Evolutionary conservation across 1,284 basidiomycete genomes (phyloP).

Genomic region (Vanrija sp.): DNA sequence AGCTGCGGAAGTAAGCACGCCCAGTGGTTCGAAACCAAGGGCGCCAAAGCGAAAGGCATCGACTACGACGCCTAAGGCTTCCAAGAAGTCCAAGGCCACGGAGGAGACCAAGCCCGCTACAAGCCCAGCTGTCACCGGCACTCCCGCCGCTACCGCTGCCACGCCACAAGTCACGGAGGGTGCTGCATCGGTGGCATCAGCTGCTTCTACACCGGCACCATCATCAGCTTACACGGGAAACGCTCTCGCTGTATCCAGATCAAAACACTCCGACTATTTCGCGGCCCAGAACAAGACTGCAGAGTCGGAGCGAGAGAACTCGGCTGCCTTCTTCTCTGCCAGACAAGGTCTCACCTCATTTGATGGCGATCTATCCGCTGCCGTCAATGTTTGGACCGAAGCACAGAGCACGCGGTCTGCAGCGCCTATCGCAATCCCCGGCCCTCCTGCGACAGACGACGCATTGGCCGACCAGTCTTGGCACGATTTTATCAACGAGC

Average conservation of each 20-base stretch:
- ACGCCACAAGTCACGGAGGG: not conserved
- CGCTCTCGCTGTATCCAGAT: slow-evolving; percentile 8
- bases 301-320: slow-evolving; percentile 9
- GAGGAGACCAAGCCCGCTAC: slow-evolving; percentile 4
- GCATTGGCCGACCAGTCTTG: slow-evolving; percentile 21
- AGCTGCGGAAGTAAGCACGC: not conserved
- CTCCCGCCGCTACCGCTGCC: not conserved
- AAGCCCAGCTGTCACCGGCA: slow-evolving; percentile 1
- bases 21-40: not conserved
- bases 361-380: slow-evolving; percentile 12
- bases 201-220: not conserved
- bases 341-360: slow-evolving; percentile 4
- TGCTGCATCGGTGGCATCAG: not conserved
- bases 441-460: slow-evolving; percentile 10
- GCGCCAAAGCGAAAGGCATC: slow-evolving; percentile 16
- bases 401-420: not conserved
- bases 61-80: slow-evolving; percentile 9
- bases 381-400: slow-evolving; percentile 13
- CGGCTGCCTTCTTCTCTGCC: slow-evolving; percentile 10
- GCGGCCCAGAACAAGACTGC: slow-evolving; percentile 16
- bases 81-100: slow-evolving; percentile 11
- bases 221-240: slow-evolving; percentile 11
- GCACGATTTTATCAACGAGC: slow-evolving; percentile 24
- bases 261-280: slow-evolving; percentile 19
- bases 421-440: not conserved